A percentile compares a stretch with the other conserved stretches of the same genome.
Evolutionary conservation across 176 grass and related monocot species (phyloP).

Genomic region (Aegilops longissima): DNA sequence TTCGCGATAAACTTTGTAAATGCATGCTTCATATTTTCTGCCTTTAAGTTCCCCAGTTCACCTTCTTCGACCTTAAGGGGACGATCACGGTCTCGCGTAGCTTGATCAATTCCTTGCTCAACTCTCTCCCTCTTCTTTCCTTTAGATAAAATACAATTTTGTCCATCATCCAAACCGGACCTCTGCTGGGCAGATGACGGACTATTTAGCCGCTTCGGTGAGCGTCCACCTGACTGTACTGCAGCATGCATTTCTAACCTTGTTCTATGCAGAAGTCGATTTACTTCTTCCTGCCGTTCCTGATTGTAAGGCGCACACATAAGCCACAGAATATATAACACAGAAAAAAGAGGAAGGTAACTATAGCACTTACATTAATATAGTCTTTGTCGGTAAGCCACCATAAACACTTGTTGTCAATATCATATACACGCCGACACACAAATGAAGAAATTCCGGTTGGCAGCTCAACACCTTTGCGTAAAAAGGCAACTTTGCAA

Average conservation of each 20-base stretch:
- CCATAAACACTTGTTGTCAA: conserved; percentile 80
- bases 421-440: conserved; percentile 81
- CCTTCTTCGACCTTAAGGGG: conserved; percentile 41
- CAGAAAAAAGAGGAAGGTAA: background rate
- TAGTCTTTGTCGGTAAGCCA: conserved; percentile 78
- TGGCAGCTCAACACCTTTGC: conserved; percentile 64
- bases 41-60: conserved; percentile 35
- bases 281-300: conserved; percentile 87
- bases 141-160: conserved; percentile 51
- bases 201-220: conserved; percentile 64
- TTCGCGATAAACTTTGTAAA: conserved; percentile 52
- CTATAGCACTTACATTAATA: conserved; percentile 68
- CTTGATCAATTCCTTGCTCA: conserved; percentile 46
- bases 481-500: conserved; percentile 85
- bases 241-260: conserved; percentile 72
- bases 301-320: conserved; percentile 31
- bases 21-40: conserved; percentile 54
- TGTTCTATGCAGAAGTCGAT: conserved; percentile 69
- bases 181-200: conserved; percentile 50
- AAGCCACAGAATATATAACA: background rate
- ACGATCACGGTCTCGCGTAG: conserved; percentile 47
- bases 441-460: conserved; percentile 80
- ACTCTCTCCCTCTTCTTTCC: conserved; percentile 65
- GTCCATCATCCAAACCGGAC: conserved; percentile 33
- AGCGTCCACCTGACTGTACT: conserved; percentile 63